Conservation (phyloP, 768 basidiomycete genomes). For the Auricularia cornea region DNA sequence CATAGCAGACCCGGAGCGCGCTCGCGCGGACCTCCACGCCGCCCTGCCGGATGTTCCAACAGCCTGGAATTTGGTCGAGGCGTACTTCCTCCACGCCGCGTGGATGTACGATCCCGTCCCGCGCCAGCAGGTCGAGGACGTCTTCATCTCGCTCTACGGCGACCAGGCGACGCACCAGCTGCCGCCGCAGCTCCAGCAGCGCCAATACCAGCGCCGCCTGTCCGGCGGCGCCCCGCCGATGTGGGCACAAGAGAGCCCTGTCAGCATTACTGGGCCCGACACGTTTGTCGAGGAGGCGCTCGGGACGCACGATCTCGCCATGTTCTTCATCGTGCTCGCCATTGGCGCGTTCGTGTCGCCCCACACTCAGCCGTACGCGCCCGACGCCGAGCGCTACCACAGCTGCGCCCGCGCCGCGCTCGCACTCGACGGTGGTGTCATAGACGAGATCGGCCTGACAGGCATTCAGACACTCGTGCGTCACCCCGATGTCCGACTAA, state of each 20-base stretch:
- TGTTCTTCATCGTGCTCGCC: conserved; percentile 59
- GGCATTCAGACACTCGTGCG: neutral
- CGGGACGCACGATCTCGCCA: conserved; percentile 43
- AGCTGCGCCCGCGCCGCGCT: conserved; percentile 47
- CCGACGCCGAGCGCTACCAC: conserved; percentile 65
- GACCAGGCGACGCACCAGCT: neutral
- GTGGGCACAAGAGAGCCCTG: neutral
- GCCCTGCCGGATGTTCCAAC: conserved; percentile 6
- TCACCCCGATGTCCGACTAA: conserved; percentile 38
- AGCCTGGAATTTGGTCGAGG: conserved; percentile 39
- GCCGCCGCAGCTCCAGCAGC: neutral
- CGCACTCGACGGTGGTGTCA: neutral
- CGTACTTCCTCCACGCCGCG: conserved; percentile 56
- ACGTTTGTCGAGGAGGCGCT: neutral
- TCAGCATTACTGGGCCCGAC: neutral
- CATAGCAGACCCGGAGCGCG: neutral
- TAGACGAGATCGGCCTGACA: conserved; percentile 1
- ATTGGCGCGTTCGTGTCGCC: conserved; percentile 59
- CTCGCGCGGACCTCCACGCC: neutral
- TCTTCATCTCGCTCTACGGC: conserved; percentile 50
- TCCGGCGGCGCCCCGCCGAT: neutral
- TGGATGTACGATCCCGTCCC: conserved; percentile 70
- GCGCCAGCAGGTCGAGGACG: conserved; percentile 51
- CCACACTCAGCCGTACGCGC: conserved; percentile 44
- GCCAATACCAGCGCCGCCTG: neutral